Evolutionary conservation across 768 basidiomycete genomes (phyloP), one percentile per base, ranked within the genome.

Genomic region (Hebeloma cylindrosporum): DNA sequence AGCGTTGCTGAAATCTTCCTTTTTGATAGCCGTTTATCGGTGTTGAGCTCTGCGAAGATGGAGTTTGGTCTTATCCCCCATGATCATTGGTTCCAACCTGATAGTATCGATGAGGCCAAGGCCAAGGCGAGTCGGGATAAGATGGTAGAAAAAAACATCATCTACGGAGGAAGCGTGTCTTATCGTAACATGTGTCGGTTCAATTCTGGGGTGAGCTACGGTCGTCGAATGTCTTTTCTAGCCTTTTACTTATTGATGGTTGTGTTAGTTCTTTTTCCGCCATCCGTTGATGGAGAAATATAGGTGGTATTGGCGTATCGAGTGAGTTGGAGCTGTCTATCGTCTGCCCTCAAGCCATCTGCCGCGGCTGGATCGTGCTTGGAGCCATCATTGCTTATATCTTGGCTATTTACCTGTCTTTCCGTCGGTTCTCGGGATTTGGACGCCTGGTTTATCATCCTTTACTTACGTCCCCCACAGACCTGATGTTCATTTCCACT

Each of bases 241-340:
- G 14, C 22, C 26, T 23, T 33, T 28, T 27, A 7, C 38, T 52
- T 27, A 40, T 14, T 11, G 39, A 30, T 30, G 26, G 26, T 18
- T 26, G 29, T n/a, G 22, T 22, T 48, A 81, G 71, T 82, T 78
- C 71, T 90, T 90, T 71, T 90, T 79, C 74, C 64, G 72, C 31
- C 87, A 90, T 56, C 75, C 78, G 3, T 63, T 88, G 11, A 63
- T 89, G 38, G 72, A 76, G 45, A 67, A 79, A 34, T 88, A 82
- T 61, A 74, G 82, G 43, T 90, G 82, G 72, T 89, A 90, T 64
- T 89, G 86, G 87, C 73, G 87, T 10, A 77, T 90, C 33, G 85
- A 88, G 80, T 78, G 71, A 62, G 38, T 51, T 2, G n/a, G n/a
- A n/a, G 6, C 22, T 28, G 8, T 22, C 13, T 23, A 13, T 40